Conservation (phyloP, 495 filamentous ascomycete species). For the Astrothelium macrocarpum region DNA sequence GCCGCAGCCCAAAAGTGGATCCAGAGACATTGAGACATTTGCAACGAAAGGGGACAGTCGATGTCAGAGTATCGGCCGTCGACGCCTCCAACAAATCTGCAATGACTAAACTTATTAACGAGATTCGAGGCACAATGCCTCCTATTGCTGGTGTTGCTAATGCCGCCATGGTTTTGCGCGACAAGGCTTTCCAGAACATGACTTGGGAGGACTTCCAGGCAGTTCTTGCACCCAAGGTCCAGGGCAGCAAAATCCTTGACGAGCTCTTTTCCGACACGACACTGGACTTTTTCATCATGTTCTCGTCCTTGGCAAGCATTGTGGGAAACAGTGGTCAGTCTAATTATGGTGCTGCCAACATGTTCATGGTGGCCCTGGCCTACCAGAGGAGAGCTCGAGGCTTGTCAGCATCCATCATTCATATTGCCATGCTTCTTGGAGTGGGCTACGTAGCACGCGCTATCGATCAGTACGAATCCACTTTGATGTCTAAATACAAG, state of each 20-base stretch:
- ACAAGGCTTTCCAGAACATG: not conserved
- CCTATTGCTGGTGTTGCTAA: not conserved
- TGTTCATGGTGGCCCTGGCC: not conserved
- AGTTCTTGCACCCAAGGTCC: not conserved
- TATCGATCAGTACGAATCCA: not conserved
- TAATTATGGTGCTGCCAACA: not conserved
- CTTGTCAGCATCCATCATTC: not conserved
- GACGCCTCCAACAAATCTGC: not conserved
- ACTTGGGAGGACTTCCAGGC: not conserved
- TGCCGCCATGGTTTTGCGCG: not conserved
- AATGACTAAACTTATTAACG: not conserved
- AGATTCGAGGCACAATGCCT: not conserved
- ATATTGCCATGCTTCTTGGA: not conserved
- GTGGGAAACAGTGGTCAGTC: not conserved
- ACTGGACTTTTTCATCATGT: not conserved
- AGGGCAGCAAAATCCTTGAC: not conserved
- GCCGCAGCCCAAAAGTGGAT: not conserved
- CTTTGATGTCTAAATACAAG: not conserved
- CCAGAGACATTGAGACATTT: not conserved
- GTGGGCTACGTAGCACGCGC: not conserved
- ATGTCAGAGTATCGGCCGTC: not conserved
- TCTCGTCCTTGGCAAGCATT: not conserved
- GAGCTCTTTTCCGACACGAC: not conserved
- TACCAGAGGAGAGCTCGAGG: not conserved
- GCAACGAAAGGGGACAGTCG: not conserved